phyloP scores from a whole-genome alignment of 2,329 filamentous ascomycete species.

The Aspergillus amoenus region DNA sequence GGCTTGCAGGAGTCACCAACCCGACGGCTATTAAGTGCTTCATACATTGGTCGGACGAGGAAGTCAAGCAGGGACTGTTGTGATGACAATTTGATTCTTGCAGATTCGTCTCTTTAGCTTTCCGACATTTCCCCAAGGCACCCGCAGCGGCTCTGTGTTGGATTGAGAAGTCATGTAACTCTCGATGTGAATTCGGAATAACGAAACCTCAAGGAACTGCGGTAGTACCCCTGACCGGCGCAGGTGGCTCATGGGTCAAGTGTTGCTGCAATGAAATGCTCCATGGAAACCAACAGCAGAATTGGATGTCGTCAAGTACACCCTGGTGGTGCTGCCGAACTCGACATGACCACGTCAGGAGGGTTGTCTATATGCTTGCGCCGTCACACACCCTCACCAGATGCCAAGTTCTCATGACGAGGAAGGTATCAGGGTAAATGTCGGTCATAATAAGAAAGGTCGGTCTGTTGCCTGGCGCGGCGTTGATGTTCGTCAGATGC shows the following conservation, averaged over 20 bases:
- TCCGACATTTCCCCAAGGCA: constrained; percentile 3
- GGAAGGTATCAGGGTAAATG: constrained; percentile 3
- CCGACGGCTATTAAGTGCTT: constrained; percentile 8
- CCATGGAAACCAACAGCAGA: constrained; percentile 9
- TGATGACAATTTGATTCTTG: constrained; percentile 25
- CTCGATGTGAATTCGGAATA: constrained; percentile 17
- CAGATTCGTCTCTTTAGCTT: constrained; percentile 18
- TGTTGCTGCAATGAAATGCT: constrained; percentile 9
- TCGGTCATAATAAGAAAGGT: constrained; percentile 12
- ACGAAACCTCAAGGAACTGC: constrained; percentile 16
- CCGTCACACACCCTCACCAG: constrained; percentile 5
- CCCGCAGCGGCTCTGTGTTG: constrained; percentile 14
- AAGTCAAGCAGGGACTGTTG: constrained; percentile 14
- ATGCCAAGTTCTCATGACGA: constrained; percentile 16
- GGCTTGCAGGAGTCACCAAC: constrained; percentile 15
- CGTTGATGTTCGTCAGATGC: constrained; percentile 25
- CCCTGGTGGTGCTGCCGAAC: not conserved
- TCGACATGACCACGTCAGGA: constrained; percentile 19
- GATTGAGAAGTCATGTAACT: constrained; percentile 5
- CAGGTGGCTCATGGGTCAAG: constrained; percentile 16
- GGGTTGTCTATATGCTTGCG: constrained; percentile 6
- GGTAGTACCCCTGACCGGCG: constrained; percentile 17
- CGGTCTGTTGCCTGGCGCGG: constrained; percentile 9
- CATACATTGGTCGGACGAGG: constrained; percentile 18
- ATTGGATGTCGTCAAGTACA: constrained; percentile 4